These are phyloP conservation scores for Dissophora ornata DNA, from an alignment of 192 early-diverging fungal species.

Conservation along the genomic window DNA sequence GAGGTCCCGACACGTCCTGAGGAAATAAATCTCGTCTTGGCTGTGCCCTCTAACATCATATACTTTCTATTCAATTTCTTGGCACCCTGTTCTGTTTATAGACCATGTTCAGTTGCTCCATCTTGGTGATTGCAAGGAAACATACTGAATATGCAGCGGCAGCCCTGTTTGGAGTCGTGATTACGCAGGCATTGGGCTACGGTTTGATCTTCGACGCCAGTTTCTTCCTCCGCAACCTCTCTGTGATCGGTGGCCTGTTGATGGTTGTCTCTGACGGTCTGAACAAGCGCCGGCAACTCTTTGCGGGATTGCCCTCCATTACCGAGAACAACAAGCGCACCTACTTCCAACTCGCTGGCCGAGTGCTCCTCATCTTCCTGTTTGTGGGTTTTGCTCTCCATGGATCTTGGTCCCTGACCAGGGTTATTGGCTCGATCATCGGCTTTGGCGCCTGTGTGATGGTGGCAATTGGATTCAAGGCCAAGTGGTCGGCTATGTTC, in stretches of 20 bases:
- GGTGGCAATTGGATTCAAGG: constrained; percentile 98
- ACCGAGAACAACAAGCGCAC: constrained; percentile 87
- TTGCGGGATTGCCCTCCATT: constrained; percentile 89
- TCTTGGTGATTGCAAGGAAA: constrained; percentile 84
- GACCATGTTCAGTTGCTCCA: constrained; percentile 85
- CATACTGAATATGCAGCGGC: constrained; percentile 86
- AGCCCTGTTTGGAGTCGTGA: constrained; percentile 83
- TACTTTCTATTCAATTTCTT: not conserved
- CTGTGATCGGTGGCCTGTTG: constrained; percentile 93
- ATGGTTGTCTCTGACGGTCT: constrained; percentile 92
- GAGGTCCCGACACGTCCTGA: not conserved
- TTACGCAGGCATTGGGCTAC: constrained; percentile 93
- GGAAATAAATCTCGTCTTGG: too few species aligned
- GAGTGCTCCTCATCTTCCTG: constrained; percentile 91
- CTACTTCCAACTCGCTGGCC: constrained; percentile 93
- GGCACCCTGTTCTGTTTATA: constrained; percentile 8
- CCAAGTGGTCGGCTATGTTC: constrained; percentile 95
- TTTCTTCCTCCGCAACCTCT: constrained; percentile 93
- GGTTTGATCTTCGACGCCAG: constrained; percentile 90
- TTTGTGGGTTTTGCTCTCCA: constrained; percentile 91
- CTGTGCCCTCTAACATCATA: too few species aligned
- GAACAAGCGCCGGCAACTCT: constrained; percentile 76
- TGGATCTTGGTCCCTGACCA: constrained; percentile 80
- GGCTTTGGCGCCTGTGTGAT: constrained; percentile 89
- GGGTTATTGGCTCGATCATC: constrained; percentile 77